These are phyloP conservation scores for Blastocystis sp. DNA, from an alignment of 352 stramenopile species.

Conservation along the genomic window DNA sequence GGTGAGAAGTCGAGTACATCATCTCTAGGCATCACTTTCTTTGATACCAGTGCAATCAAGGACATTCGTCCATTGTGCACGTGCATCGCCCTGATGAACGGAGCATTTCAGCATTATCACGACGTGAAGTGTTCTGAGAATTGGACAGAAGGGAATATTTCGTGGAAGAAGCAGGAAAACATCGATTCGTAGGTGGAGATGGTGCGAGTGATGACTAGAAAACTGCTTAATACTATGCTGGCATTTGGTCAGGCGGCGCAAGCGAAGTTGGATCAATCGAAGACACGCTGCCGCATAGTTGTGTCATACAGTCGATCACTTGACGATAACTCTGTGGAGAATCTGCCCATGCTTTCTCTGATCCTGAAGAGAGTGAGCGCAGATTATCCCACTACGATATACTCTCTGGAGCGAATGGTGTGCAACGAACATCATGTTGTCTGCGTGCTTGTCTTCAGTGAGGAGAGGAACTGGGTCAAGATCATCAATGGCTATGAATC, in stretches of 20 bases:
- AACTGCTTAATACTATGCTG: conserved; percentile 29
- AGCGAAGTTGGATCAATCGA: not conserved
- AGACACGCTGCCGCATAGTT: not conserved
- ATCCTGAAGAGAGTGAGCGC: conserved; percentile 14
- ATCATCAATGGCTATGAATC: conserved; percentile 55
- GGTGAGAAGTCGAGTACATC: not conserved
- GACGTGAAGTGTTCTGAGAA: not conserved
- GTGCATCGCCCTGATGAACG: conserved; percentile 31
- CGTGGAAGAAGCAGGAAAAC: conserved; percentile 39
- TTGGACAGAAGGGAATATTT: not conserved
- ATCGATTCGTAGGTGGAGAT: not conserved
- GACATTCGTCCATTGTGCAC: conserved; percentile 18
- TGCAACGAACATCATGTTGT: conserved; percentile 15
- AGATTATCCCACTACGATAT: conserved; percentile 12
- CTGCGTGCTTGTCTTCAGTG: conserved; percentile 22
- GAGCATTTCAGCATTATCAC: conserved; percentile 7
- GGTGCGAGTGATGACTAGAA: not conserved
- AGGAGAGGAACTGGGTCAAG: conserved; percentile 52
- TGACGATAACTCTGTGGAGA: conserved; percentile 29
- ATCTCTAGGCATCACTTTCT: conserved; percentile 34
- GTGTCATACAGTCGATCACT: conserved; percentile 24
- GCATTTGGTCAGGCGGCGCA: not conserved
- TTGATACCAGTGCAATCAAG: conserved; percentile 14
- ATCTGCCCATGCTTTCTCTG: conserved; percentile 38
- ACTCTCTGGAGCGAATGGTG: conserved; percentile 32